Conservation (phyloP, 1,139 yeast species). For the Geotrichum reessii region DNA sequence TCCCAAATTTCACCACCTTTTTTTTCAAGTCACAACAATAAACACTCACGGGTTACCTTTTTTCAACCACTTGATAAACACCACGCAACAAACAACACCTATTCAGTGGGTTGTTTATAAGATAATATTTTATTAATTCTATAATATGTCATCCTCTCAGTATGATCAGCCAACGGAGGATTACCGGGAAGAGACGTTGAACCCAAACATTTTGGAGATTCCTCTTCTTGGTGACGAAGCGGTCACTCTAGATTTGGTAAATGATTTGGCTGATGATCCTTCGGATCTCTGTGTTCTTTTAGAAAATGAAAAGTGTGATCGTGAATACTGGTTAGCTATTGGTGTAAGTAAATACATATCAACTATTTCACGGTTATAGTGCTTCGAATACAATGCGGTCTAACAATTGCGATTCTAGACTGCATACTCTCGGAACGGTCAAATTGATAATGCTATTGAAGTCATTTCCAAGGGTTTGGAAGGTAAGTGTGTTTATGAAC, state of each 20-base stretch:
- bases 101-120: not conserved
- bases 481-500: too few species aligned
- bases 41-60: not conserved
- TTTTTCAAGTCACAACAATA: slow-evolving; percentile 4
- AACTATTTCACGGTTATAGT: not conserved
- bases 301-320: slow-evolving; percentile 70
- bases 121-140: not conserved
- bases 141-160: slow-evolving; percentile 14
- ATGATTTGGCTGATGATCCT: slow-evolving; percentile 86
- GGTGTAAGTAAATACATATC: slow-evolving; percentile 38
- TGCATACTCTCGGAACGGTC: slow-evolving; percentile 65
- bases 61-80: not conserved
- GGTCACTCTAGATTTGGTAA: slow-evolving; percentile 41
- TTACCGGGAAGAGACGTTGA: slow-evolving; percentile 16
- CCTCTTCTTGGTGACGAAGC: slow-evolving; percentile 38
- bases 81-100: slow-evolving; percentile 4
- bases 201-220: slow-evolving; percentile 36
- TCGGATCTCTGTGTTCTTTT: slow-evolving; percentile 71
- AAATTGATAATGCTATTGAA: slow-evolving; percentile 55
- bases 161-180: slow-evolving; percentile 16
- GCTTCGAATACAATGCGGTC: not conserved
- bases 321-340: slow-evolving; percentile 76
- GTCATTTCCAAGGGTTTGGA: slow-evolving; percentile 59
- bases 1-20: slow-evolving; percentile 10
- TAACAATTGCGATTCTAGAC: slow-evolving; percentile 29